A percentile compares a stretch with the other conserved stretches of the same genome.
phyloP scores from a whole-genome alignment of 176 grass and related monocot species.

The Aegilops umbellulata region DNA sequence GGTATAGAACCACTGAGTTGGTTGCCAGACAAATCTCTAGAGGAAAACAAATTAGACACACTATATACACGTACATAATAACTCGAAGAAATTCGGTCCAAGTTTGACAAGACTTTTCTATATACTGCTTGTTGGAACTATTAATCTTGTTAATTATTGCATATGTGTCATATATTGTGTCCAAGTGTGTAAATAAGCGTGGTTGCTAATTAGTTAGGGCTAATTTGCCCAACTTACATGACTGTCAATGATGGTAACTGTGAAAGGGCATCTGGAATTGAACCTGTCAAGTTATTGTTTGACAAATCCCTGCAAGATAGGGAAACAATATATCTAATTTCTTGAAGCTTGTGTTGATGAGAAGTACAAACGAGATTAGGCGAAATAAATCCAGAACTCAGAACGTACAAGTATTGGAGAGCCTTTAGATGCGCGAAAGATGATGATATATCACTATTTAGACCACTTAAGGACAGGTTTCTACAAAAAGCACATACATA shows the following conservation, averaged over 20 bases:
- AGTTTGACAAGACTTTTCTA: neutral
- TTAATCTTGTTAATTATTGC: neutral
- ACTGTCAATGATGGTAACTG: neutral
- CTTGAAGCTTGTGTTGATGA: neutral
- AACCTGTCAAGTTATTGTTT: neutral
- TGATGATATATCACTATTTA: neutral
- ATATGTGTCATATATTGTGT: neutral
- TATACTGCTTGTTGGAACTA: too few species aligned
- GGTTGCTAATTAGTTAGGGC: neutral
- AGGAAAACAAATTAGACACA: neutral
- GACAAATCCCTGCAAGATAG: neutral
- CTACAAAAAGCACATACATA: neutral
- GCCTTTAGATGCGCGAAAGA: neutral
- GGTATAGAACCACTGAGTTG: neutral
- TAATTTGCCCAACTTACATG: neutral
- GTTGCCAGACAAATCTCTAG: constrained; percentile 1
- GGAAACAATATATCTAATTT: neutral
- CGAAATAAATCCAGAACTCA: neutral
- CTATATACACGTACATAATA: neutral
- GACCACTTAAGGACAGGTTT: neutral
- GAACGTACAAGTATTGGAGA: neutral
- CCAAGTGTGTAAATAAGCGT: neutral
- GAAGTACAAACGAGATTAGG: neutral
- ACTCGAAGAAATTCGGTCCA: neutral
- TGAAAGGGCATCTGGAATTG: constrained; percentile 1